Percentiles rank a stretch among this genome's conserved stretches.
Conservation (phyloP, 139 green algal genomes). For the Chlamydomonas sp. region DNA sequence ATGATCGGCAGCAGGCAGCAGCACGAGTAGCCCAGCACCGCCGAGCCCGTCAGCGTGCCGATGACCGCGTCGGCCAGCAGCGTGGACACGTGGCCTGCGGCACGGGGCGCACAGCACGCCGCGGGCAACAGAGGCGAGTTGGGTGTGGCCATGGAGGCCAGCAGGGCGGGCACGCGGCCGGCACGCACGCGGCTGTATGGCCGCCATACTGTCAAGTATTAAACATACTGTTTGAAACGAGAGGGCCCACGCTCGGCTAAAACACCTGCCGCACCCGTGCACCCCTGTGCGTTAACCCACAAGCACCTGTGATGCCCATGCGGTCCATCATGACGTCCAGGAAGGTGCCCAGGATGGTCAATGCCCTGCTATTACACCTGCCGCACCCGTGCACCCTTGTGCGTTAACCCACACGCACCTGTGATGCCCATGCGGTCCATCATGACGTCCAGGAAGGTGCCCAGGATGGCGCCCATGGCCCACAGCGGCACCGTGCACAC, state of each 20-base stretch:
- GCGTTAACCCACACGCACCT: constrained; percentile 1
- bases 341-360: constrained; percentile 26
- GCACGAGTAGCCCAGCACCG: constrained; percentile 35
- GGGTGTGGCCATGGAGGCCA: no score
- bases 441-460: constrained; percentile 45
- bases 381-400: not conserved
- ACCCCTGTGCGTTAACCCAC: not conserved
- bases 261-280: not conserved
- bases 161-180: no score
- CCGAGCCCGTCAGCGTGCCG: constrained; percentile 23
- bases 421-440: constrained; percentile 50
- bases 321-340: constrained; percentile 50
- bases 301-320: constrained; percentile 40
- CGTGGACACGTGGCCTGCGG: constrained; percentile 15
- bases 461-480: constrained; percentile 19
- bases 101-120: not conserved
- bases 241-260: not conserved
- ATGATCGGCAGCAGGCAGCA: constrained; percentile 41
- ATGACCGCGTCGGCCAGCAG: constrained; percentile 40
- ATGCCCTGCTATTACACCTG: not conserved
- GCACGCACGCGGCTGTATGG: no score
- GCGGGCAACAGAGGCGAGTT: no score
- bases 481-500: constrained; percentile 9
- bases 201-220: no score
- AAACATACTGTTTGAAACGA: no score